Evolutionary conservation across 139 green algal species (phyloP).

Genomic region (Ulvella scutata): DNA sequence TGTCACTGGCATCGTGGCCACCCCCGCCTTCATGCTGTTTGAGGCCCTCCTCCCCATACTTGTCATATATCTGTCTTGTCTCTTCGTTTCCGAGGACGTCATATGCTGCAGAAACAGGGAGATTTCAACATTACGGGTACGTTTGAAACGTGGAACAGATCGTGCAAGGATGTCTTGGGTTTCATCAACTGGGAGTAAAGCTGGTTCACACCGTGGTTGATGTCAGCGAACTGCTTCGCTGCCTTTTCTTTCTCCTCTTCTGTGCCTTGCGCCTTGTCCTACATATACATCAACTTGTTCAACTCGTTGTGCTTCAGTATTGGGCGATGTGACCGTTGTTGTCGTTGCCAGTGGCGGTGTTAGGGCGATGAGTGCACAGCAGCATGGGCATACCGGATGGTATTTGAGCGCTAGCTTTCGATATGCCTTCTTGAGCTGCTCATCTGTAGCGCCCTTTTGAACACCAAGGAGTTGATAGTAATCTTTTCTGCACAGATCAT

Average conservation of each 20-base stretch:
- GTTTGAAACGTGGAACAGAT: too few relatives aligned
- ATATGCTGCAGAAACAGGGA: constrained; percentile 90
- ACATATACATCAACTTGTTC: background rate
- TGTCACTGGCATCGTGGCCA: constrained; percentile 38
- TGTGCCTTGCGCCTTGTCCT: constrained; percentile 76
- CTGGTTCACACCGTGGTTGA: constrained; percentile 55
- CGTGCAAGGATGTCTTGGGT: too few relatives aligned
- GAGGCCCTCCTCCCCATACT: constrained; percentile 91
- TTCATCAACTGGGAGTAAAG: too few relatives aligned
- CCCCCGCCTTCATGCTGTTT: constrained; percentile 64
- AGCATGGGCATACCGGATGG: constrained; percentile 53
- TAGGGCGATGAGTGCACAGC: background rate
- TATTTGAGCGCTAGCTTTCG: constrained; percentile 91
- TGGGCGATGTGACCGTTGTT: background rate
- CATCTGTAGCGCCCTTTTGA: constrained; percentile 50
- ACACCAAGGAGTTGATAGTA: constrained; percentile 88
- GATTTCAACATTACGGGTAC: too few relatives aligned
- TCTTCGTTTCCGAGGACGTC: constrained; percentile 81
- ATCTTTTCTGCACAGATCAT: constrained; percentile 67
- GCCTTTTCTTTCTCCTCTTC: constrained; percentile 76
- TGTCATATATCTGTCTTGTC: constrained; percentile 92
- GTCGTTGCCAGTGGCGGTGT: too few relatives aligned
- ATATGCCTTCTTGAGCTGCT: constrained; percentile 88
- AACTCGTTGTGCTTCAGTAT: constrained; percentile 1
- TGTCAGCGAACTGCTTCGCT: constrained; percentile 87